phyloP scores from a whole-genome alignment of 1,284 basidiomycete species.

The Takashimella koratensis region DNA sequence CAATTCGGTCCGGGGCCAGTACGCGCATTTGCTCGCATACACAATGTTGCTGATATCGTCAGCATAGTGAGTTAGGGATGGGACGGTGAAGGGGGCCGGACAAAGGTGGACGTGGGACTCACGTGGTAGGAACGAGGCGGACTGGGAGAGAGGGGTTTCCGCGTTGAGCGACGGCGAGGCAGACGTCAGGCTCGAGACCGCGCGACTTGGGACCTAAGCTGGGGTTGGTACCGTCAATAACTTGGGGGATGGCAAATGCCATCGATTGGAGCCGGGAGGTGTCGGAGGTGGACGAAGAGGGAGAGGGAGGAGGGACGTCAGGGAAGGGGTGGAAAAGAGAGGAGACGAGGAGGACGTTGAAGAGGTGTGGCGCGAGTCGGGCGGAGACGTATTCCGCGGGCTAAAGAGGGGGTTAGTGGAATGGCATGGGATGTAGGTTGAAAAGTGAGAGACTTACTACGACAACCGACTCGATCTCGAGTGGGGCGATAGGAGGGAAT shows the following conservation, averaged over 20 bases:
- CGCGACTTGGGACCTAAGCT: slow-evolving; percentile 8
- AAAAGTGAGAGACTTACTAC: slow-evolving; percentile 22
- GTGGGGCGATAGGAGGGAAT: slow-evolving; percentile 1
- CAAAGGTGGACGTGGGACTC: slow-evolving; percentile 5
- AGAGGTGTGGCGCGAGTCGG: slow-evolving; percentile 16
- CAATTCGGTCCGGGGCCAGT: slow-evolving; percentile 14
- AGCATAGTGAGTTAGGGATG: no score
- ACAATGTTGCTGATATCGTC: slow-evolving; percentile 20
- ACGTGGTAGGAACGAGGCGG: slow-evolving; percentile 24
- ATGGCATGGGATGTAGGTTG: not conserved
- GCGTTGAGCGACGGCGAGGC: slow-evolving; percentile 19
- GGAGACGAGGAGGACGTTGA: slow-evolving; percentile 12
- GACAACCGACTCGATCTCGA: slow-evolving; percentile 3
- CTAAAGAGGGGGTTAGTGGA: slow-evolving; percentile 9
- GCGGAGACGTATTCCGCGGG: slow-evolving; percentile 25
- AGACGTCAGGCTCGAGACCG: slow-evolving; percentile 27
- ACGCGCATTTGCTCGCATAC: slow-evolving; percentile 28
- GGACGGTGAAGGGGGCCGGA: no score
- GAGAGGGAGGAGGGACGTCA: slow-evolving; percentile 8
- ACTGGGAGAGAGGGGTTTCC: slow-evolving; percentile 4
- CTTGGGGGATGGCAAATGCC: slow-evolving; percentile 21
- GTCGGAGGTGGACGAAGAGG: not conserved
- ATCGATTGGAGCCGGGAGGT: slow-evolving; percentile 7
- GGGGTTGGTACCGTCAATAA: slow-evolving; percentile 10
- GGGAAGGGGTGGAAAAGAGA: slow-evolving; percentile 18